These are phyloP conservation scores for Penicillium fimorum DNA, from an alignment of 495 filamentous ascomycete species.

Conservation along the genomic window DNA sequence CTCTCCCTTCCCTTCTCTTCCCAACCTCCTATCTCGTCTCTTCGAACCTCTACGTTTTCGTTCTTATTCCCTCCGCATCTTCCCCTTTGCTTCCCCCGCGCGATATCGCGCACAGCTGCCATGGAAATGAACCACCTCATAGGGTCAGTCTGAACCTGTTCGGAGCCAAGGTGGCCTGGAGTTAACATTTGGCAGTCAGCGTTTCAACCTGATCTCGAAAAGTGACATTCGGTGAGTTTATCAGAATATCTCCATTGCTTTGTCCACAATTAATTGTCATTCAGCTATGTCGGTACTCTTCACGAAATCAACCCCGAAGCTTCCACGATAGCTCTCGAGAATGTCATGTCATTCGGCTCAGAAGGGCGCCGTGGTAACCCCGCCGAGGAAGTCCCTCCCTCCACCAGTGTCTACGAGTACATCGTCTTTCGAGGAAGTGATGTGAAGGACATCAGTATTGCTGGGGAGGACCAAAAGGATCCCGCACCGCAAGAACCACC, in stretches of 20 bases:
- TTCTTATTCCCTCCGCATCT: slow-evolving; percentile 12
- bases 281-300: slow-evolving; percentile 89
- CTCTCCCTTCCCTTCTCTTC: slow-evolving; percentile 29
- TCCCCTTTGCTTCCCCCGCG: slow-evolving; percentile 31
- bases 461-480: slow-evolving; percentile 71
- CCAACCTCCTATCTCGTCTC: slow-evolving; percentile 17
- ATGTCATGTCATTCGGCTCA: slow-evolving; percentile 89
- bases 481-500: slow-evolving; percentile 62
- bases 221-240: slow-evolving; percentile 85
- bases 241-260: slow-evolving; percentile 2
- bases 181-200: slow-evolving; percentile 51
- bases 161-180: slow-evolving; percentile 39
- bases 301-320: slow-evolving; percentile 98
- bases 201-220: slow-evolving; percentile 79
- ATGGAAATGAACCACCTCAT: slow-evolving; percentile 57
- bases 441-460: slow-evolving; percentile 95
- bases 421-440: slow-evolving; percentile 98
- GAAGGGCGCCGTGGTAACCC: slow-evolving; percentile 80
- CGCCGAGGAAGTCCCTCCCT: slow-evolving; percentile 75
- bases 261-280: slow-evolving; percentile 25
- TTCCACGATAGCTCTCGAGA: slow-evolving; percentile 92
- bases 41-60: slow-evolving; percentile 7
- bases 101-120: slow-evolving; percentile 36
- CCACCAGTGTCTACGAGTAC: slow-evolving; percentile 90
- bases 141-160: slow-evolving; percentile 46